Percentiles rank a stretch among this genome's conserved stretches.
phyloP scores from a whole-genome alignment of 768 basidiomycete genomes.

The Xanthoconium stramineum region DNA sequence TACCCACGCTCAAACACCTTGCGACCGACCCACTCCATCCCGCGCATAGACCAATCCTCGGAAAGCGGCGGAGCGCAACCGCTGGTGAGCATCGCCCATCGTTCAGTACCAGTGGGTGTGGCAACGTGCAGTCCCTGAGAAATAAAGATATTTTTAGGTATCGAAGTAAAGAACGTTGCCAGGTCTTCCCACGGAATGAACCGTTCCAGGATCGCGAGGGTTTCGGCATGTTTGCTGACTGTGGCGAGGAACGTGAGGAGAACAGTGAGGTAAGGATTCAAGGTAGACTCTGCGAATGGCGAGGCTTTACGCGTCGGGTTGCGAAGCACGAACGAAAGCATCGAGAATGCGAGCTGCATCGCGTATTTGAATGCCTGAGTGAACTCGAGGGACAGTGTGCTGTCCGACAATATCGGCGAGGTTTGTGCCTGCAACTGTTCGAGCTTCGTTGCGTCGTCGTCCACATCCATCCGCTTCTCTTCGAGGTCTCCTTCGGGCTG shows the following conservation, averaged over 20 bases:
- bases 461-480: constrained; percentile 64
- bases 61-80: constrained; percentile 70
- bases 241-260: constrained; percentile 88
- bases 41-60: constrained; percentile 95
- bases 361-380: constrained; percentile 72
- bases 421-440: constrained; percentile 21
- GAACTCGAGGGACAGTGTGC: constrained; percentile 40
- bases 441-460: constrained; percentile 40
- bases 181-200: constrained; percentile 83
- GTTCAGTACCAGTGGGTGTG: constrained; percentile 38
- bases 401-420: constrained; percentile 30
- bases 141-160: constrained; percentile 53
- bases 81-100: constrained; percentile 66
- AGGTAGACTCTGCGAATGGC: constrained; percentile 47
- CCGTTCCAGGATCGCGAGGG: constrained; percentile 64
- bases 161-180: constrained; percentile 55
- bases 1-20: constrained; percentile 90
- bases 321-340: constrained; percentile 70
- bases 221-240: constrained; percentile 59
- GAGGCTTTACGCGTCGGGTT: constrained; percentile 60
- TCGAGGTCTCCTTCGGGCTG: constrained; percentile 38
- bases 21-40: constrained; percentile 94
- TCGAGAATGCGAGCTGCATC: constrained; percentile 71
- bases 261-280: constrained; percentile 87
- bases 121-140: constrained; percentile 40